Conservation (phyloP, 768 basidiomycete species). For the Mycena maculata region DNA sequence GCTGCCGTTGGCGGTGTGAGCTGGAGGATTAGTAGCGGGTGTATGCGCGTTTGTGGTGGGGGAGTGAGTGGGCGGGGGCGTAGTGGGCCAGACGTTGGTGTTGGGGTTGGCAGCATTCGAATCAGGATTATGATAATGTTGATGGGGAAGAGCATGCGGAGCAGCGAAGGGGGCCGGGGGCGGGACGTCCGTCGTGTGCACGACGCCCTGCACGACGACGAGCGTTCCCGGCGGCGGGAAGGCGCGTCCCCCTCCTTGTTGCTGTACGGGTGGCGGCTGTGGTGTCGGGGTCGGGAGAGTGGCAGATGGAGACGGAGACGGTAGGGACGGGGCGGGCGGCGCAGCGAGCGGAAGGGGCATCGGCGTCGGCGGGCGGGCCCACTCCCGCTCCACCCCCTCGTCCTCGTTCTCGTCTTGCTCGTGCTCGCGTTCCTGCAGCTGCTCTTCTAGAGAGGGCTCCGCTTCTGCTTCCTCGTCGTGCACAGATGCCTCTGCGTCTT, state of each 20-base stretch:
- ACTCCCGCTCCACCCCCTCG: not conserved
- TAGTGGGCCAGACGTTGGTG: not conserved
- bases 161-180: slow-evolving; percentile 41
- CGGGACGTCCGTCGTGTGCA: slow-evolving; percentile 80
- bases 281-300: too few relatives aligned
- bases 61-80: slow-evolving; percentile 42
- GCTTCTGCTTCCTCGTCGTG: too few relatives aligned
- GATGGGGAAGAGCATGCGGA: not conserved
- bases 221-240: slow-evolving; percentile 83
- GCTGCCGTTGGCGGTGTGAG: too few relatives aligned
- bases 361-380: slow-evolving; percentile 9
- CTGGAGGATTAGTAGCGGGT: too few relatives aligned
- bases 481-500: too few relatives aligned
- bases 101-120: slow-evolving; percentile 27
- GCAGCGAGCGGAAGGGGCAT: slow-evolving; percentile 3
- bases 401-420: not conserved
- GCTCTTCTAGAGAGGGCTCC: too few relatives aligned
- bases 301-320: too few relatives aligned
- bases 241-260: not conserved
- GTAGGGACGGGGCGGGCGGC: not conserved
- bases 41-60: too few relatives aligned
- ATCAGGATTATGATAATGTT: slow-evolving; percentile 26
- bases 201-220: slow-evolving; percentile 86
- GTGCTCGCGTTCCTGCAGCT: too few relatives aligned
- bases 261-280: too few relatives aligned